phyloP scores from a whole-genome alignment of 2,329 filamentous ascomycete species.

The Thielaviopsis euricoi region DNA sequence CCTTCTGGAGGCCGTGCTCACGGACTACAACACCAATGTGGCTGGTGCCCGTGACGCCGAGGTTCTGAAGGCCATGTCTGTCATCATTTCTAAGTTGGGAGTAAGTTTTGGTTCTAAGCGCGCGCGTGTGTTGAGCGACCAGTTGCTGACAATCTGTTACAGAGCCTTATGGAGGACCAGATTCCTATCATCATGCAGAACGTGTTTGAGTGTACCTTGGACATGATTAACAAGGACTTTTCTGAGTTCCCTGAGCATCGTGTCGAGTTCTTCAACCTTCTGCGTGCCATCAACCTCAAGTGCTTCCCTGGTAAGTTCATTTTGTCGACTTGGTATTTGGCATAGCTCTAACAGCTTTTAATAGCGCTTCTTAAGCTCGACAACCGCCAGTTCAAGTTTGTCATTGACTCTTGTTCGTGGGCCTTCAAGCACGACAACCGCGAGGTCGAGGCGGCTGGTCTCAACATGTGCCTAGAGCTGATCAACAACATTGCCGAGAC shows the following conservation, averaged over 20 bases:
- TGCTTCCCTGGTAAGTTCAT: slow-evolving; percentile 61
- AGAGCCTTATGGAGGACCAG: slow-evolving; percentile 96
- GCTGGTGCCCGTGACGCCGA: slow-evolving; percentile 90
- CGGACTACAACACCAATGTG: slow-evolving; percentile 96
- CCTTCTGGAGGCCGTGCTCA: slow-evolving; percentile 77
- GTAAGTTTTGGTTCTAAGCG: slow-evolving; percentile 39
- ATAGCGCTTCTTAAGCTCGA: slow-evolving; percentile 76
- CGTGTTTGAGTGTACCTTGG: slow-evolving; percentile 92
- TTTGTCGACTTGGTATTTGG: neutral
- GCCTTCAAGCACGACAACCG: slow-evolving; percentile 99
- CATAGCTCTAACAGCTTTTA: slow-evolving; percentile 5
- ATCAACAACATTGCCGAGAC: slow-evolving; percentile 95
- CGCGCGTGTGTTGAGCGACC: slow-evolving; percentile 11
- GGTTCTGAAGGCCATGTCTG: slow-evolving; percentile 93
- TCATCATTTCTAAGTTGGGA: slow-evolving; percentile 89
- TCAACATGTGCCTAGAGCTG: slow-evolving; percentile 95
- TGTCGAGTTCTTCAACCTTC: slow-evolving; percentile 97
- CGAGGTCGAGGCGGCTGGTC: slow-evolving; percentile 85
- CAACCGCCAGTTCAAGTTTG: slow-evolving; percentile 94
- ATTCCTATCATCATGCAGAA: slow-evolving; percentile 96
- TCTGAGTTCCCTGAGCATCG: slow-evolving; percentile 97
- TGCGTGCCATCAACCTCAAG: slow-evolving; percentile 89
- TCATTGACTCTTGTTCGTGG: slow-evolving; percentile 99
- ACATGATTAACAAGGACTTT: slow-evolving; percentile 99
- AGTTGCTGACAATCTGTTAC: slow-evolving; percentile 17